Conservation (phyloP, 345 rosid genomes). For the Stellera chamaejasme region DNA sequence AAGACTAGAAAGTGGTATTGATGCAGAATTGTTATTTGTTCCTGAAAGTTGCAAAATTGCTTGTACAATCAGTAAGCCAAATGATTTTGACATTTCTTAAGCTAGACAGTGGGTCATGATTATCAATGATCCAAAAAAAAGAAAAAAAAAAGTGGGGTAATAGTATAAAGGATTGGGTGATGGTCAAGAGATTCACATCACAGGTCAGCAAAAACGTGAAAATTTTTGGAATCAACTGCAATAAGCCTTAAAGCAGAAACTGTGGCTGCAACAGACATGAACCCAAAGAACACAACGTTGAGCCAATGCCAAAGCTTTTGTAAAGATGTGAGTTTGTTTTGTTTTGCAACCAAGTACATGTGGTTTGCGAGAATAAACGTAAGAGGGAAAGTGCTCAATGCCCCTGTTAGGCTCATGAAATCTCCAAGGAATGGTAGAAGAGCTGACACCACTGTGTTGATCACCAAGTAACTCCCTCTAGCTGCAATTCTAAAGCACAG, state of each 20-base stretch:
- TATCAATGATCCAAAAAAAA: too few species aligned
- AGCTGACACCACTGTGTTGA: constrained; percentile 64
- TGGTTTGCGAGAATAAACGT: constrained; percentile 83
- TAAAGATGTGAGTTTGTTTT: constrained; percentile 30
- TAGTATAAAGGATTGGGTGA: too few species aligned
- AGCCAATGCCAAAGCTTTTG: constrained; percentile 82
- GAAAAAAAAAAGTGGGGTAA: too few species aligned
- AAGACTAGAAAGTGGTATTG: too few species aligned
- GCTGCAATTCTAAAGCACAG: constrained; percentile 46
- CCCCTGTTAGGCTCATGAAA: constrained; percentile 87
- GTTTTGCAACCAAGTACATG: constrained; percentile 62
- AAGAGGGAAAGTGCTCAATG: constrained; percentile 71
- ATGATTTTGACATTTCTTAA: too few species aligned
- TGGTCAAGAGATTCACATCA: constrained; percentile 10
- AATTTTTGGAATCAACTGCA: constrained; percentile 57
- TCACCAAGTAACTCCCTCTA: constrained; percentile 58
- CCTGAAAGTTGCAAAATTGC: too few species aligned
- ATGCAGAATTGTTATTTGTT: too few species aligned
- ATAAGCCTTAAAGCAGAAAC: constrained; percentile 67
- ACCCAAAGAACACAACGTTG: constrained; percentile 49
- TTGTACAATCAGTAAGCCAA: too few species aligned
- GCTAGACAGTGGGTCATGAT: too few species aligned
- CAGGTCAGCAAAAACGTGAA: constrained; percentile 72
- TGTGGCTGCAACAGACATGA: constrained; percentile 57
- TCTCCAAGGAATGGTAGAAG: constrained; percentile 80